Evolutionary conservation across 305 asterid genomes (phyloP).

Genomic region (Fraxinus platypoda): DNA sequence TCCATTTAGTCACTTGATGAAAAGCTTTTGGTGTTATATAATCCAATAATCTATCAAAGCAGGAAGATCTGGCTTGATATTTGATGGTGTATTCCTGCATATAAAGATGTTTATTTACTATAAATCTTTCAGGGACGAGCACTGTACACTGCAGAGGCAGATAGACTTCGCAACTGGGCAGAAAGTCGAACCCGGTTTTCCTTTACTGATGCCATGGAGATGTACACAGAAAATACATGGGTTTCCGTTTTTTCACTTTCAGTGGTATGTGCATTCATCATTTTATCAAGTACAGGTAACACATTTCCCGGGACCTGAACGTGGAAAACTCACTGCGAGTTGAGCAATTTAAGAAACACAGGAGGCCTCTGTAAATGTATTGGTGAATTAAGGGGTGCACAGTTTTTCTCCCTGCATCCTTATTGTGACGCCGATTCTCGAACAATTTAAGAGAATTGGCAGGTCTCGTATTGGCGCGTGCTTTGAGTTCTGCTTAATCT

Average conservation of each 20-base stretch:
- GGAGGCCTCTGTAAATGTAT: neutral
- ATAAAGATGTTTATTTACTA: neutral
- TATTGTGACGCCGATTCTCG: neutral
- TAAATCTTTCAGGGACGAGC: constrained; percentile 69
- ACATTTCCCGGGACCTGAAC: constrained; percentile 52
- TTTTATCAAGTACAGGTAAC: constrained; percentile 72
- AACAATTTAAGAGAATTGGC: neutral
- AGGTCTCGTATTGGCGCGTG: neutral
- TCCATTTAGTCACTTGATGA: no score
- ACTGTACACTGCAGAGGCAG: constrained; percentile 92
- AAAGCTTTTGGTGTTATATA: no score
- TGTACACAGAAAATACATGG: constrained; percentile 95
- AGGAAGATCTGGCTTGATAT: no score
- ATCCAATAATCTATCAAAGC: no score
- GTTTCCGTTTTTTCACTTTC: constrained; percentile 90
- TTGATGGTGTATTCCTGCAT: no score
- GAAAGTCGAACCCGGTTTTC: constrained; percentile 87
- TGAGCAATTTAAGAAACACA: neutral
- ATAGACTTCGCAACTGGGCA: constrained; percentile 93
- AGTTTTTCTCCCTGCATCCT: neutral
- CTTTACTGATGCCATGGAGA: constrained; percentile 94
- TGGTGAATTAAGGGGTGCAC: neutral
- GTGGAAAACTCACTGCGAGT: neutral
- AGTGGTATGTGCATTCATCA: constrained; percentile 94
- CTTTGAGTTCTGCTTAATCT: neutral